Evolutionary conservation across 208 protist genomes (phyloP).

Genomic region (Trypanosoma brucei): DNA sequence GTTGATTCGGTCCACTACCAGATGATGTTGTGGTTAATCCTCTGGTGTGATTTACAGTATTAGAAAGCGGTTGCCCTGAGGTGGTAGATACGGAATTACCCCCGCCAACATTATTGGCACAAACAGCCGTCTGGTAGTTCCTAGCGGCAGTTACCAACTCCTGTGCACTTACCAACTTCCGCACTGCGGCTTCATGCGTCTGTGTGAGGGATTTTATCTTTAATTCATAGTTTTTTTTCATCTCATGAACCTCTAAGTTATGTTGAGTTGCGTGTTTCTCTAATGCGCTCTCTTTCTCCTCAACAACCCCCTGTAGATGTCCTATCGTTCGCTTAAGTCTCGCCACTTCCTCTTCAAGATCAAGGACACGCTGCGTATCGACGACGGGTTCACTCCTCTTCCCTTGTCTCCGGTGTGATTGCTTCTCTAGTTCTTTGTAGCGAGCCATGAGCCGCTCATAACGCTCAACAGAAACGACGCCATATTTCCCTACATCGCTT

Average conservation of each 20-base stretch:
- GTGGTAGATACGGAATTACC: too few relatives aligned
- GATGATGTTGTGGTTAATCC: too few relatives aligned
- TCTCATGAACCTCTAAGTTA: conserved; percentile 39
- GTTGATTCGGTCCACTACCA: too few relatives aligned
- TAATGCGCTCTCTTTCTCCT: conserved; percentile 20
- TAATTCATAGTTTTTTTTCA: conserved; percentile 35
- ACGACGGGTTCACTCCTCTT: conserved; percentile 19
- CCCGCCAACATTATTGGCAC: conserved; percentile 11
- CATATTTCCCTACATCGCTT: background rate
- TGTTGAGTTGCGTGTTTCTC: conserved; percentile 3
- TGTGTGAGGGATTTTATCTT: conserved; percentile 38
- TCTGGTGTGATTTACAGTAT: too few relatives aligned
- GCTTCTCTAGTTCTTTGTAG: conserved; percentile 1
- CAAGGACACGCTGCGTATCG: background rate
- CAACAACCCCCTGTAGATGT: conserved; percentile 36
- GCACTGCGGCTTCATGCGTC: conserved; percentile 48
- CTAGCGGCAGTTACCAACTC: conserved; percentile 36
- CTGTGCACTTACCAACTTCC: conserved; percentile 39
- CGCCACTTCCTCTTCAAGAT: conserved; percentile 36
- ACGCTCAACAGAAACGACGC: conserved; percentile 14
- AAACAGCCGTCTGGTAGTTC: conserved; percentile 10
- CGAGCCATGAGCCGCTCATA: conserved; percentile 23
- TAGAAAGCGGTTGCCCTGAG: too few relatives aligned
- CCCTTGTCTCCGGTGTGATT: conserved; percentile 1
- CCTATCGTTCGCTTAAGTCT: conserved; percentile 38